These are phyloP conservation scores for Colletotrichum falcatum DNA, from an alignment of 2,329 filamentous ascomycete species.

Conservation along the genomic window DNA sequence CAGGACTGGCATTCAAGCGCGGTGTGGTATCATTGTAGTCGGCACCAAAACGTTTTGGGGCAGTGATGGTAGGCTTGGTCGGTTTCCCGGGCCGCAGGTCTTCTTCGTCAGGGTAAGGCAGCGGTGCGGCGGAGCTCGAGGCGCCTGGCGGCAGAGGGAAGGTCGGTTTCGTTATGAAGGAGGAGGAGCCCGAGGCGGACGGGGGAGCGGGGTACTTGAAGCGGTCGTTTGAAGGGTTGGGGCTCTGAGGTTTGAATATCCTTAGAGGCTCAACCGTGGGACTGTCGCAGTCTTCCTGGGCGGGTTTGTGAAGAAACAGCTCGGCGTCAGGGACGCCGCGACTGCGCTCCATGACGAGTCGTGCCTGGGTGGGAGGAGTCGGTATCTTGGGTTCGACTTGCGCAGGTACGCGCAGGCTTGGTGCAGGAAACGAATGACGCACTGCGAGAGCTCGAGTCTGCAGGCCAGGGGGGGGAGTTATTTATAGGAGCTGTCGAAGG, in stretches of 20 bases:
- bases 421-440: slow-evolving; percentile 37
- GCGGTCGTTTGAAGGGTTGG: slow-evolving; percentile 62
- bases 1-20: slow-evolving; percentile 65
- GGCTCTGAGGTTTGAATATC: slow-evolving; percentile 83
- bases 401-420: slow-evolving; percentile 43
- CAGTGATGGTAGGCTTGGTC: slow-evolving; percentile 51
- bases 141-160: slow-evolving; percentile 76
- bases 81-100: slow-evolving; percentile 60
- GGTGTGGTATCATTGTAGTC: slow-evolving; percentile 63
- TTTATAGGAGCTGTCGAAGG: slow-evolving; percentile 45
- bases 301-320: slow-evolving; percentile 79
- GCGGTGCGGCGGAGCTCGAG: slow-evolving; percentile 74
- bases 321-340: slow-evolving; percentile 82
- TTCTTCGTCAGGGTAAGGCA: slow-evolving; percentile 81
- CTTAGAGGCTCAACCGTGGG: slow-evolving; percentile 86
- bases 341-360: slow-evolving; percentile 61
- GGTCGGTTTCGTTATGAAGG: slow-evolving; percentile 62
- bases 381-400: slow-evolving; percentile 39
- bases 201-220: slow-evolving; percentile 65
- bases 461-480: slow-evolving; percentile 41
- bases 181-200: slow-evolving; percentile 51
- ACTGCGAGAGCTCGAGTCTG: slow-evolving; percentile 34
- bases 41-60: slow-evolving; percentile 59
- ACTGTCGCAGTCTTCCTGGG: slow-evolving; percentile 69
- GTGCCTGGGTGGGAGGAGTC: slow-evolving; percentile 12